Evolutionary conservation across 345 rosid genomes (phyloP), one percentile per base, ranked within the genome.

Genomic region (Diplotaxis tenuifolia): DNA sequence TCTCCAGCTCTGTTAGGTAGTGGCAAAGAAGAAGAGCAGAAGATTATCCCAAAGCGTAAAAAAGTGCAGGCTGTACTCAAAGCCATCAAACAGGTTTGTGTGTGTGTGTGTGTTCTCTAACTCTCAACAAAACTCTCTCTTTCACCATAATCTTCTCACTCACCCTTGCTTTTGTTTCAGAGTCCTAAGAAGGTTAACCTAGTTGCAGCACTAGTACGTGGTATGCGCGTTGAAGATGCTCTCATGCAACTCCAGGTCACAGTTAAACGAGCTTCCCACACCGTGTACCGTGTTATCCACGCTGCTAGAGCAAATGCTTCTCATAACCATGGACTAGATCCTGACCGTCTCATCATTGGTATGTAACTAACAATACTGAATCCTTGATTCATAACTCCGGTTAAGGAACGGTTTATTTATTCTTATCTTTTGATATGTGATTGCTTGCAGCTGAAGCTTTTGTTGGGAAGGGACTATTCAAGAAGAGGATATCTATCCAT

Each of bases 191-290:
- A 95, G 87, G 74, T 95, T 76, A 92, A 95, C 75, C 80, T 95
- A 76, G 97, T 92, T 76, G 99, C 98, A 83, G 87, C 92, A 70
- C 78, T 92, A 73, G 90, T 92, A 64, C 92, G 96, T 55, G 98
- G 99, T 64, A 90, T 92, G 99, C 91, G 91, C 11, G 97, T 92
- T 54, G 97, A 95, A 80, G 99, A 92, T 85, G 99, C 98, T 68
- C 77, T 92, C 11, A 62, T 95, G 87, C 98, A 92, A 78, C 83
- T 95, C 72, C 98, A 95, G 82, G 91, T 95, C 75, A 88, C 91
- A 0, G 74, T 88, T 74, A 90, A 90, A 75, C 84, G 96, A 67
- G 98, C 99, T 65, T 69, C 99, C 11, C 85, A 87, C 68, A 95
- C 92, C 1, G 92, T 95, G 14, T 90, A 88, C 78, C 91, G 87